These are phyloP conservation scores for Mortierella alpina DNA, from an alignment of 192 early-diverging fungal species.

Conservation along the genomic window DNA sequence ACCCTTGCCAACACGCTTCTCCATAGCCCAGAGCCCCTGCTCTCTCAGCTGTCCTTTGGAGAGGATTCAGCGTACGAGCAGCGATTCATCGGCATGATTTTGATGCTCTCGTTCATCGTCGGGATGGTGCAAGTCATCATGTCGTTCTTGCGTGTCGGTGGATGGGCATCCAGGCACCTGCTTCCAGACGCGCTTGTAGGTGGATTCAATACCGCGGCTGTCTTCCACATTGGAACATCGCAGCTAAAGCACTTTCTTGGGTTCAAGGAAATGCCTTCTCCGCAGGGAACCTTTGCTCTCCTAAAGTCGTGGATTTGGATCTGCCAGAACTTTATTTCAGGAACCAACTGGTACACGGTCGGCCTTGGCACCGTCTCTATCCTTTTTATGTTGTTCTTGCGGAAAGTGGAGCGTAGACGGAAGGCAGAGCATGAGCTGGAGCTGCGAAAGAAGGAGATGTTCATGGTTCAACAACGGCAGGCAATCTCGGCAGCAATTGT, in stretches of 20 bases:
- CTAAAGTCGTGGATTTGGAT: slow-evolving; percentile 49
- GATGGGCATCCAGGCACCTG: slow-evolving; percentile 50
- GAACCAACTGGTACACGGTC: slow-evolving; percentile 48
- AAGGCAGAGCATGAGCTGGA: slow-evolving; percentile 33
- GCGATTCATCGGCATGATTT: slow-evolving; percentile 44
- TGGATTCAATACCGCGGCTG: slow-evolving; percentile 53
- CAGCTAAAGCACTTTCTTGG: slow-evolving; percentile 54
- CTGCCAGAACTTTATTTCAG: slow-evolving; percentile 14
- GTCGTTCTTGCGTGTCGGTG: slow-evolving; percentile 44
- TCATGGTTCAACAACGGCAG: slow-evolving; percentile 35
- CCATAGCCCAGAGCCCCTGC: slow-evolving; percentile 5
- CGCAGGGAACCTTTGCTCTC: slow-evolving; percentile 41
- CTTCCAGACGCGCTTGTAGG: slow-evolving; percentile 47
- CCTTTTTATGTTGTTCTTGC: slow-evolving; percentile 38
- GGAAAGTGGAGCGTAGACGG: slow-evolving; percentile 27
- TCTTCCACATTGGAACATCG: slow-evolving; percentile 53
- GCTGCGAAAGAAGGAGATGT: slow-evolving; percentile 32
- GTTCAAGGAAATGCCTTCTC: slow-evolving; percentile 24
- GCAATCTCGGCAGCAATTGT: slow-evolving; percentile 31
- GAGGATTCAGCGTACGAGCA: slow-evolving; percentile 30
- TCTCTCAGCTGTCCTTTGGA: neutral
- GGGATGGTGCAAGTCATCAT: slow-evolving; percentile 46
- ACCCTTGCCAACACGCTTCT: slow-evolving; percentile 34
- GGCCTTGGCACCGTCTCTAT: slow-evolving; percentile 32
- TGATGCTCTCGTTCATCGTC: slow-evolving; percentile 51